phyloP scores from a whole-genome alignment of 257 asterid species.

The Henckelia pumila region DNA sequence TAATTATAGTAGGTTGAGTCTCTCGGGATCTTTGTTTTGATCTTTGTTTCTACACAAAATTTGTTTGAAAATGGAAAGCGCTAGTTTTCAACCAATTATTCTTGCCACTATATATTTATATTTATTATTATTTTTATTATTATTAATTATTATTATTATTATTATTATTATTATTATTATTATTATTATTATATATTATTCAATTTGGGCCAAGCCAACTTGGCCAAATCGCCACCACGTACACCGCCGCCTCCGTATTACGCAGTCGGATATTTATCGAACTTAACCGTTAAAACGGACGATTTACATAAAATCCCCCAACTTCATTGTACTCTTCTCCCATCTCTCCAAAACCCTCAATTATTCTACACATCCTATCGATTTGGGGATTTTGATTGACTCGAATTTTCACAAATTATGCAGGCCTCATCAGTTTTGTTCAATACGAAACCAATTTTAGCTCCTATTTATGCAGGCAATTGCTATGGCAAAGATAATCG shows the following conservation, averaged over 20 bases:
- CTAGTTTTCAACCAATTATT: too few species aligned
- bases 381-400: slow-evolving; percentile 17
- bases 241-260: slow-evolving; percentile 38
- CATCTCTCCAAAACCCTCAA: slow-evolving; percentile 24
- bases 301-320: slow-evolving; percentile 13
- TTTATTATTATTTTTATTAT: too few species aligned
- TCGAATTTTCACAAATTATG: slow-evolving; percentile 39
- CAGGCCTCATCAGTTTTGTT: slow-evolving; percentile 55
- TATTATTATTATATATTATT: too few species aligned
- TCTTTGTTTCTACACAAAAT: too few species aligned
- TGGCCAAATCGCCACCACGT: slow-evolving; percentile 62
- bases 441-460: slow-evolving; percentile 56
- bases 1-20: too few species aligned
- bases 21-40: too few species aligned
- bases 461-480: slow-evolving; percentile 47
- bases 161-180: too few species aligned
- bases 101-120: too few species aligned
- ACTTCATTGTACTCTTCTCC: neutral
- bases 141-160: too few species aligned
- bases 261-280: slow-evolving; percentile 8
- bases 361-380: slow-evolving; percentile 14
- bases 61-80: too few species aligned
- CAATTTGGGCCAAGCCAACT: slow-evolving; percentile 35
- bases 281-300: slow-evolving; percentile 8
- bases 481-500: slow-evolving; percentile 23